Evolutionary conservation across 2,329 filamentous ascomycete species (phyloP).

Genomic region (Botrytis fragariae): DNA sequence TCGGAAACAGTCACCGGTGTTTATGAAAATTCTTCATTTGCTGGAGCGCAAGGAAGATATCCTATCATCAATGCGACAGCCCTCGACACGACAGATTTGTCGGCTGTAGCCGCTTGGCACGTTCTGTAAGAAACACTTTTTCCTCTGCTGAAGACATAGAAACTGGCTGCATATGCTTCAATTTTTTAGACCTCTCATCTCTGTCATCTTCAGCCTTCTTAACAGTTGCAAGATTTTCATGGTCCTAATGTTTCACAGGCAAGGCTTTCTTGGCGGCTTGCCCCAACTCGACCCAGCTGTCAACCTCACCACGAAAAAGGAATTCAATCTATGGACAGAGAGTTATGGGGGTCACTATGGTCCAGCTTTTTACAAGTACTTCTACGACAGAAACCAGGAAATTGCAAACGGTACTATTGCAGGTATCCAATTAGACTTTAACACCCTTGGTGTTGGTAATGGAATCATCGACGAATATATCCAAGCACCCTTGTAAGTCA

Average conservation of each 20-base stretch:
- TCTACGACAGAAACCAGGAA: slow-evolving; percentile 59
- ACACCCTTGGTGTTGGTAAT: slow-evolving; percentile 65
- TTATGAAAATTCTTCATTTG: slow-evolving; percentile 26
- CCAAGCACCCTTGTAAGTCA: slow-evolving; percentile 44
- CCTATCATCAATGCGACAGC: slow-evolving; percentile 43
- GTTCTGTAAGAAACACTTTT: slow-evolving; percentile 39
- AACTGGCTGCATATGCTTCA: background rate
- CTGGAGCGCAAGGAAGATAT: slow-evolving; percentile 28
- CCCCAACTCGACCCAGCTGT: slow-evolving; percentile 39
- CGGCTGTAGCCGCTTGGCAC: slow-evolving; percentile 54
- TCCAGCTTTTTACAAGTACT: slow-evolving; percentile 52
- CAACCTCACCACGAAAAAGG: slow-evolving; percentile 26
- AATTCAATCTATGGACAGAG: slow-evolving; percentile 61
- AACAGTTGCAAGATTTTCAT: background rate
- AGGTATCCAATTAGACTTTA: slow-evolving; percentile 56
- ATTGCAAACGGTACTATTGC: slow-evolving; percentile 49
- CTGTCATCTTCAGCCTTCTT: background rate
- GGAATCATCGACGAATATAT: slow-evolving; percentile 62
- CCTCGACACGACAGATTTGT: slow-evolving; percentile 55
- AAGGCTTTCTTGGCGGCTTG: slow-evolving; percentile 51
- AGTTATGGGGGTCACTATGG: slow-evolving; percentile 44
- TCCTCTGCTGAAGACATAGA: background rate
- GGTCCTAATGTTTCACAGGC: slow-evolving; percentile 30
- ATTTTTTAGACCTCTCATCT: background rate
- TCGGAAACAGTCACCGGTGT: slow-evolving; percentile 12